A percentile compares a stretch with the other conserved stretches of the same genome.
Evolutionary conservation across 1,284 basidiomycete genomes (phyloP).

Genomic region (Tylopilus sp.): DNA sequence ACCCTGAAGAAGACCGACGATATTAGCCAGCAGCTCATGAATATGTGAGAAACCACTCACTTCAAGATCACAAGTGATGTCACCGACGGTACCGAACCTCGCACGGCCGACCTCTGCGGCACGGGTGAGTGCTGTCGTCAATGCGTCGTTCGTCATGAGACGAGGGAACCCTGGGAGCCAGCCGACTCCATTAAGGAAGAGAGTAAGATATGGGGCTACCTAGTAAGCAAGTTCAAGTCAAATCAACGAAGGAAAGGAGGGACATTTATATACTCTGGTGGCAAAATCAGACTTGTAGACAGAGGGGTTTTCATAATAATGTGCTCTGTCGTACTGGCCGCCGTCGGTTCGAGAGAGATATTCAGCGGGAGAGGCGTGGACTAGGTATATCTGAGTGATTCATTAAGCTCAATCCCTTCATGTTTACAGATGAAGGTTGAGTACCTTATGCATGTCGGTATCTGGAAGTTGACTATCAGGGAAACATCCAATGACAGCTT

Average conservation of each 20-base stretch:
- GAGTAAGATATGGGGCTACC: conserved; percentile 81
- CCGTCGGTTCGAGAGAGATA: conserved; percentile 64
- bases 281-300: conserved; percentile 67
- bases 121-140: conserved; percentile 49
- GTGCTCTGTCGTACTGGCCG: conserved; percentile 53
- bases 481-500: neutral
- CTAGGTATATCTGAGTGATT: conserved; percentile 63
- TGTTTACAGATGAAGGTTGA: neutral
- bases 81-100: conserved; percentile 70
- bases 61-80: conserved; percentile 83
- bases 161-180: conserved; percentile 78
- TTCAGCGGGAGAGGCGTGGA: conserved; percentile 66
- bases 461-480: conserved; percentile 34
- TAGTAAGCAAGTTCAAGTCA: conserved; percentile 27
- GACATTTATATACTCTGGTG: conserved; percentile 46
- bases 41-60: conserved; percentile 35
- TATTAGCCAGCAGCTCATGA: neutral
- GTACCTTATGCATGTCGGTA: conserved; percentile 51
- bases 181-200: conserved; percentile 82
- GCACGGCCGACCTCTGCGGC: conserved; percentile 50
- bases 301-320: conserved; percentile 72
- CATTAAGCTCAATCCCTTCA: conserved; percentile 1
- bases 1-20: conserved; percentile 45
- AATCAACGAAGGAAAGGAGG: neutral
- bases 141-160: conserved; percentile 67